phyloP scores from a whole-genome alignment of 345 rosid species.

The Citrus inodora region DNA sequence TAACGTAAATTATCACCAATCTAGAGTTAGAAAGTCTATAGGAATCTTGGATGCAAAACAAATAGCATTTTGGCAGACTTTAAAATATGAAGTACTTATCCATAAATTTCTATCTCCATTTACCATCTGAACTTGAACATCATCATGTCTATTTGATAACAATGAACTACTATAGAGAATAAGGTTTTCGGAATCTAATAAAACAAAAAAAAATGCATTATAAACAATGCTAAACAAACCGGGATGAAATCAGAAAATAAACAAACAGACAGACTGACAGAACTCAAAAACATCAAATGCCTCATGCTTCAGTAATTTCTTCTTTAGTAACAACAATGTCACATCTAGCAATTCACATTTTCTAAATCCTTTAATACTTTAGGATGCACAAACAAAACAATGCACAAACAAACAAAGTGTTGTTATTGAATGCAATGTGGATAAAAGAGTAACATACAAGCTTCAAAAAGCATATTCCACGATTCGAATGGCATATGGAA shows the following conservation, averaged over 20 bases:
- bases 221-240: neutral
- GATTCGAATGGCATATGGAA: constrained; percentile 79
- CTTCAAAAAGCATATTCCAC: constrained; percentile 70
- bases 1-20: constrained; percentile 10
- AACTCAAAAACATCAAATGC: neutral
- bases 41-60: neutral
- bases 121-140: neutral
- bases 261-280: neutral
- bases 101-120: neutral
- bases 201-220: neutral
- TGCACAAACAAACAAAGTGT: neutral
- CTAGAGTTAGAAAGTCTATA: neutral
- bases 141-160: neutral
- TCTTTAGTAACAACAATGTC: neutral
- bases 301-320: neutral
- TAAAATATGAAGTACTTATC: neutral
- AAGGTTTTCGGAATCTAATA: neutral
- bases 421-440: neutral
- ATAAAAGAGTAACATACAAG: constrained; percentile 40
- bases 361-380: neutral
- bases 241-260: too few relatives aligned
- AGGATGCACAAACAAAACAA: neutral
- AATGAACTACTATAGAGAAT: neutral
- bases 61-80: neutral
- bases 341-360: neutral